phyloP scores from a whole-genome alignment of 768 basidiomycete species.

The Tylopilus subfusipes region DNA sequence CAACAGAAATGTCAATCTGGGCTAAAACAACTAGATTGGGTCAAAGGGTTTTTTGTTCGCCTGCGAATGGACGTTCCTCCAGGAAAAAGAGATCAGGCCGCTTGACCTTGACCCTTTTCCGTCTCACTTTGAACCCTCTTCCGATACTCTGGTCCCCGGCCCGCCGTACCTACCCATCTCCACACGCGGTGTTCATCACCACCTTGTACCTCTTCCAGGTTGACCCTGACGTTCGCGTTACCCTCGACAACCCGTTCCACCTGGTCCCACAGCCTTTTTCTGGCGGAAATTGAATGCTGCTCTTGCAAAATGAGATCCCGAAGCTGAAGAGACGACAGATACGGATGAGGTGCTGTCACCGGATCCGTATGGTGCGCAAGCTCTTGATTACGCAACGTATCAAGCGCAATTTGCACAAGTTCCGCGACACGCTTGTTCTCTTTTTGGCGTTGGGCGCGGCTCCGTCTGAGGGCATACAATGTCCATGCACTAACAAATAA shows the following conservation, averaged over 20 bases:
- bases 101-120: slow-evolving; percentile 26
- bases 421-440: slow-evolving; percentile 66
- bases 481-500: slow-evolving; percentile 24
- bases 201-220: slow-evolving; percentile 76
- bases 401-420: slow-evolving; percentile 76
- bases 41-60: slow-evolving; percentile 24
- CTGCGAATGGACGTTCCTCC: slow-evolving; percentile 9
- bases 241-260: slow-evolving; percentile 85
- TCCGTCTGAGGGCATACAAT: slow-evolving; percentile 23
- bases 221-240: slow-evolving; percentile 86
- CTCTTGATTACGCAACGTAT: slow-evolving; percentile 80
- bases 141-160: slow-evolving; percentile 33
- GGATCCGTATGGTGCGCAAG: slow-evolving; percentile 80
- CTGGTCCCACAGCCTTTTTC: slow-evolving; percentile 71
- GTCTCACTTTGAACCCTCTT: slow-evolving; percentile 31
- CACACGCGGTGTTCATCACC: slow-evolving; percentile 90
- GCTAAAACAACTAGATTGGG: slow-evolving; percentile 15
- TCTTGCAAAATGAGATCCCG: slow-evolving; percentile 83
- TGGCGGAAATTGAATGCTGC: slow-evolving; percentile 66
- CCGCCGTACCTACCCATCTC: slow-evolving; percentile 76
- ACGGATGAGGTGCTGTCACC: slow-evolving; percentile 66
- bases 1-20: slow-evolving; percentile 9
- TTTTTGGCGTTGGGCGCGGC: slow-evolving; percentile 46
- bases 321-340: slow-evolving; percentile 81
- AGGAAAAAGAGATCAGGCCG: slow-evolving; percentile 19